Conservation (phyloP, 1,139 yeast genomes). For the Nakaseomyces sp. region DNA sequence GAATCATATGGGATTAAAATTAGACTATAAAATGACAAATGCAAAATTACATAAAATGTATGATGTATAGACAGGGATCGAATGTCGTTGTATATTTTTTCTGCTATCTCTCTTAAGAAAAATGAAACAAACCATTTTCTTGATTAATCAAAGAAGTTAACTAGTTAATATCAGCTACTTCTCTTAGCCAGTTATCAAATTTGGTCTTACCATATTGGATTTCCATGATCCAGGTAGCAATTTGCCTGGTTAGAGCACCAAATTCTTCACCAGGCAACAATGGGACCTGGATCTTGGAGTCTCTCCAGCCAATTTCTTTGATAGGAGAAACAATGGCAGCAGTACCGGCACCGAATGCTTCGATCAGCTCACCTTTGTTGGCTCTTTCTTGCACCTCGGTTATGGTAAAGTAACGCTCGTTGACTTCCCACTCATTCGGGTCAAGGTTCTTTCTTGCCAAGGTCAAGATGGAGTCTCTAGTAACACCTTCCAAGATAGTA, state of each 20-base stretch:
- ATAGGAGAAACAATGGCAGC: conserved; percentile 96
- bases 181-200: conserved; percentile 38
- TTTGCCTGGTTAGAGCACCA: conserved; percentile 69
- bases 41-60: too few species aligned
- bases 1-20: too few species aligned
- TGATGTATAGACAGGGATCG: too few species aligned
- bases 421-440: conserved; percentile 65
- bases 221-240: conserved; percentile 76
- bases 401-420: conserved; percentile 77
- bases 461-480: conserved; percentile 78
- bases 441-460: conserved; percentile 69
- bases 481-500: conserved; percentile 92
- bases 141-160: too few species aligned
- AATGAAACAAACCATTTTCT: too few species aligned
- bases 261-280: conserved; percentile 64
- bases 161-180: conserved; percentile 30
- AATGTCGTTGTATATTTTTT: too few species aligned
- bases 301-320: conserved; percentile 73
- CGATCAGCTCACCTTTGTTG: conserved; percentile 70
- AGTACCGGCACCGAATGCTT: conserved; percentile 96
- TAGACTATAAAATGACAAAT: too few species aligned
- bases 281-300: conserved; percentile 65
- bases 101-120: too few species aligned
- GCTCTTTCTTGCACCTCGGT: conserved; percentile 72
- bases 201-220: conserved; percentile 81